Conservation (phyloP, 768 basidiomycete genomes). For the Tricholoma terreum region DNA sequence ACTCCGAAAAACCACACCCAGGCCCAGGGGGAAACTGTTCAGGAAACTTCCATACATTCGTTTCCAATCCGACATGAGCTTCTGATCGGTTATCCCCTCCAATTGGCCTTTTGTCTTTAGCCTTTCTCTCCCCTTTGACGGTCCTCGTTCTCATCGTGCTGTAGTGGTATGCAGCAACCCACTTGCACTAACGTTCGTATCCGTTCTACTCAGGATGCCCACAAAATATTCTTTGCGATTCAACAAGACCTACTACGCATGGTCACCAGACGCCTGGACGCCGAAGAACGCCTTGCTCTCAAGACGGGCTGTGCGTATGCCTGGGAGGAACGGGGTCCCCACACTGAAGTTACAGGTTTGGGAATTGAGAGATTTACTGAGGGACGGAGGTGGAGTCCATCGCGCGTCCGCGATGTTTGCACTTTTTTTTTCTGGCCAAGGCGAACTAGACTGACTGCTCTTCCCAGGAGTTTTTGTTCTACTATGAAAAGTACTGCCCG, state of each 20-base stretch:
- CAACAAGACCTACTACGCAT: conserved; percentile 61
- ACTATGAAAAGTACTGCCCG: conserved; percentile 70
- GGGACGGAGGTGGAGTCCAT: conserved; percentile 79
- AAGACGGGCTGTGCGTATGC: conserved; percentile 53
- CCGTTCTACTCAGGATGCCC: conserved; percentile 73
- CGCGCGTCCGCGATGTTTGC: conserved; percentile 76
- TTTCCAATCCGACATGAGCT: conserved; percentile 10
- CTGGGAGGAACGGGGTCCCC: conserved; percentile 77
- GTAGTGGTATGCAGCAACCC: conserved; percentile 59
- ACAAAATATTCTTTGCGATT: conserved; percentile 76
- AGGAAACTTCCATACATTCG: conserved; percentile 5
- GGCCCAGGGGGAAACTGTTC: conserved; percentile 5
- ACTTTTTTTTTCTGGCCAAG: conserved; percentile 6
- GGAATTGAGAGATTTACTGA: conserved; percentile 87
- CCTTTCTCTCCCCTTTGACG: conserved; percentile 5
- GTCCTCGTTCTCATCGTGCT: conserved; percentile 2
- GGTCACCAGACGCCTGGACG: conserved; percentile 74
- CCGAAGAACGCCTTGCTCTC: conserved; percentile 66
- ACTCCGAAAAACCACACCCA: conserved; percentile 17
- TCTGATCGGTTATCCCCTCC: conserved; percentile 5
- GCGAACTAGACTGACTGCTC: conserved; percentile 10
- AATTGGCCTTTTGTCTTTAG: neutral
- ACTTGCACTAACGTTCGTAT: conserved; percentile 73
- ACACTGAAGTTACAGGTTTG: conserved; percentile 71
- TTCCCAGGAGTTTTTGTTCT: conserved; percentile 76